phyloP scores from a whole-genome alignment of 2,329 filamentous ascomycete species.

The Talaromyces atroroseus region DNA sequence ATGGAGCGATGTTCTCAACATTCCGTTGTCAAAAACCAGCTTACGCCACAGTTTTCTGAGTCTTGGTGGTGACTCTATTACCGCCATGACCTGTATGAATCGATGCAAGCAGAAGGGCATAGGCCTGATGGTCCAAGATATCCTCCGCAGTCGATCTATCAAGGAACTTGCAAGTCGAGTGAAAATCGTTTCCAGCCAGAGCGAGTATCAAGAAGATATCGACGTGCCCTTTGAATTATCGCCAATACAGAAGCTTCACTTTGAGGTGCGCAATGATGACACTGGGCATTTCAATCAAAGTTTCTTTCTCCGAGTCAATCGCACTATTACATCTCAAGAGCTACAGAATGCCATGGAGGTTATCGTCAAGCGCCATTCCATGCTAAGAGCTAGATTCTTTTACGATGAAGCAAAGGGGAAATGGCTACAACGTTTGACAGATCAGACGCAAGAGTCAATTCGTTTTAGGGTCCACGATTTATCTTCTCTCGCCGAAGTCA shows the following conservation, averaged over 20 bases:
- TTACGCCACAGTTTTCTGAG: constrained; percentile 38
- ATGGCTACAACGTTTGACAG: constrained; percentile 26
- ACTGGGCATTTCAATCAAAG: constrained; percentile 38
- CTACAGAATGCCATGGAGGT: constrained; percentile 26
- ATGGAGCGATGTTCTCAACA: constrained; percentile 37
- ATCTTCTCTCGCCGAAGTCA: constrained; percentile 18
- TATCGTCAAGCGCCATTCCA: constrained; percentile 31
- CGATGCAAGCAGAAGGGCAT: constrained; percentile 44
- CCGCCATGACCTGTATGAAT: constrained; percentile 46
- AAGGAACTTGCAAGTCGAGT: constrained; percentile 28
- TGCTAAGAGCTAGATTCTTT: constrained; percentile 32
- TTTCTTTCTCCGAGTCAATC: constrained; percentile 28
- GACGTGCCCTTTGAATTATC: constrained; percentile 30
- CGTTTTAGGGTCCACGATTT: constrained; percentile 21
- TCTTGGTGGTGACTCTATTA: constrained; percentile 47
- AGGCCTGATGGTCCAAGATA: constrained; percentile 44
- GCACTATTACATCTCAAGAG: constrained; percentile 19
- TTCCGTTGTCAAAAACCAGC: constrained; percentile 28
- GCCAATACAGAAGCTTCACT: constrained; percentile 36
- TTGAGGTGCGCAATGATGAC: constrained; percentile 27
- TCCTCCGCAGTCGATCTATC: constrained; percentile 45
- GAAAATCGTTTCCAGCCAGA: constrained; percentile 25
- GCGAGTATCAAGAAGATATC: constrained; percentile 29
- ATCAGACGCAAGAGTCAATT: constrained; percentile 26
- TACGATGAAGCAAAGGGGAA: constrained; percentile 16